Evolutionary conservation across 2,329 filamentous ascomycete genomes (phyloP), one percentile per base, ranked within the genome.

Genomic region (Dendrostoma leiphaemia): DNA sequence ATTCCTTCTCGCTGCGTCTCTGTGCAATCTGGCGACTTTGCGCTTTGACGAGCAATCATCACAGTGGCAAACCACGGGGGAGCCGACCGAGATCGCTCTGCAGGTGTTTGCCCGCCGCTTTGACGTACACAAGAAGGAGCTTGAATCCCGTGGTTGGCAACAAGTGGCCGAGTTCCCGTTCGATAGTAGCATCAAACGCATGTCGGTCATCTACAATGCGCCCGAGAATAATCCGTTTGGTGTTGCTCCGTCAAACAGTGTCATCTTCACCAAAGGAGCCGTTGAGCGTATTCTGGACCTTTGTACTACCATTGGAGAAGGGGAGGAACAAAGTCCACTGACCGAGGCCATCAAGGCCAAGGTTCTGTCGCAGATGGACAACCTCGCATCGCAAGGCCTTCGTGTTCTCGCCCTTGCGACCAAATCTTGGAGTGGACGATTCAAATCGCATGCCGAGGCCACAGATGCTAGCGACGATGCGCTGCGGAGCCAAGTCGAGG

Each of bases 51-150:
- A 81, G 0, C 74, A 77, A n/a, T 74, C 79, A 26, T 71, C 73
- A 26, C 74, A 74, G 58, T 90, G 86, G 86, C 79, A 84, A 62
- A 84, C 84, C 1, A 83, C 82, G 12, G 87, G 86, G 12, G 85
- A 89, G 63, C 85, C 86, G 0, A 91, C 88, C 1, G 88, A 91
- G 64, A 86, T 91, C 61, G 88, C 89, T 1, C 79, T 91, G 6
- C 87, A 90, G 61, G 85, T 91, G 7, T 88, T 91, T 61, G 81
- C 88, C 2, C 82, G 85, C 61, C 84, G 88, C 35, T 90, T 91
- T 65, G 73, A 78, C 43, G 73, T 74, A 23, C 80, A 82, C 37
- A 84, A 83, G 67, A 81, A 80, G 63, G 64, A 67, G 1, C 69
- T 84, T 2, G 77, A 80, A 53, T 68, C 63, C 3, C 65, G 72